Evolutionary conservation across 2,329 filamentous ascomycete genomes (phyloP).

Genomic region (Incumbomyces lentus): DNA sequence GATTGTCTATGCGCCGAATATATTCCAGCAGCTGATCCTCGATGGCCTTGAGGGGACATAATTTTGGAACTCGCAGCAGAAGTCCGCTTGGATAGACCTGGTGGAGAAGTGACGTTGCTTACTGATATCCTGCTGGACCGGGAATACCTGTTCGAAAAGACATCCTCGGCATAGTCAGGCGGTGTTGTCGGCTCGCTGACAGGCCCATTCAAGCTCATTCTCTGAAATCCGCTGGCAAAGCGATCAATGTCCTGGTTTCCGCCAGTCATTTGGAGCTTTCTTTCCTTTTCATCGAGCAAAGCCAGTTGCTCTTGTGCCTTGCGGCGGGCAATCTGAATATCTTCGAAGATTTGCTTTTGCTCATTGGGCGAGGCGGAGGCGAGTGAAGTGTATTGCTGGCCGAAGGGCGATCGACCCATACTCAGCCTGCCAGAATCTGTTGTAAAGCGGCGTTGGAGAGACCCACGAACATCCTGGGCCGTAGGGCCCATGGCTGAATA

Average conservation of each 20-base stretch:
- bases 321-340: conserved; percentile 76
- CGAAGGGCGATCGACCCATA: conserved; percentile 12
- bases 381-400: conserved; percentile 22
- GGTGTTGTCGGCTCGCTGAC: conserved; percentile 94
- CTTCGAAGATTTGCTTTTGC: conserved; percentile 86
- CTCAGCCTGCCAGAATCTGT: conserved; percentile 75
- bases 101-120: conserved; percentile 74
- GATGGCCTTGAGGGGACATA: conserved; percentile 61
- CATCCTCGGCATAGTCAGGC: conserved; percentile 77
- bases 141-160: conserved; percentile 70
- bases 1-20: conserved; percentile 47
- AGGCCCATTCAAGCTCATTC: conserved; percentile 46
- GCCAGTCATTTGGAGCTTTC: conserved; percentile 59
- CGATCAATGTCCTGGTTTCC: conserved; percentile 67
- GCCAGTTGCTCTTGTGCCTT: conserved; percentile 90
- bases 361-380: conserved; percentile 30
- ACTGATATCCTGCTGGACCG: conserved; percentile 81
- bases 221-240: conserved; percentile 54
- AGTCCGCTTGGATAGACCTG: conserved; percentile 61
- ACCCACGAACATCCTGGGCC: conserved; percentile 58
- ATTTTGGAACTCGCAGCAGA: conserved; percentile 69
- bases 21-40: conserved; percentile 40
- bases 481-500: conserved; percentile 46
- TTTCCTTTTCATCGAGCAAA: conserved; percentile 52
- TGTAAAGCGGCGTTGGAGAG: conserved; percentile 83